phyloP scores from a whole-genome alignment of 1,284 basidiomycete species.

The Pseudozyma pruni region DNA sequence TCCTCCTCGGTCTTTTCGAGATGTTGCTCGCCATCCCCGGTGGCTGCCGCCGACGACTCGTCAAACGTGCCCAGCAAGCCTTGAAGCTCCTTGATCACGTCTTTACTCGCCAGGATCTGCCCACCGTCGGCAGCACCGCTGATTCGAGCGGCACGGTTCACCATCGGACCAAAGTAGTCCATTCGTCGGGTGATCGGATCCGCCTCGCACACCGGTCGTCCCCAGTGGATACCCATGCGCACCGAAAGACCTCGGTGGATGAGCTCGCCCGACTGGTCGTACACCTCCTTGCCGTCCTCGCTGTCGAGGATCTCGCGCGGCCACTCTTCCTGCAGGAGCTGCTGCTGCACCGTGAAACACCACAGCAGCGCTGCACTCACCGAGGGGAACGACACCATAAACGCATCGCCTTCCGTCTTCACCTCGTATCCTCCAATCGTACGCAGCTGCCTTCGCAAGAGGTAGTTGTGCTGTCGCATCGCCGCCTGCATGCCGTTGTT shows the following conservation, averaged over 20 bases:
- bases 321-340: constrained; percentile 88
- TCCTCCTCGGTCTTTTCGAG: constrained; percentile 44
- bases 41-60: constrained; percentile 22
- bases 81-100: constrained; percentile 72
- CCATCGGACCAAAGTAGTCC: constrained; percentile 74
- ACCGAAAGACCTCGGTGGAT: constrained; percentile 91
- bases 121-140: constrained; percentile 86
- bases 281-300: constrained; percentile 86
- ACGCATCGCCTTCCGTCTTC: constrained; percentile 99
- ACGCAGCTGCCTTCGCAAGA: constrained; percentile 86
- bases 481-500: constrained; percentile 96
- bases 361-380: constrained; percentile 88
- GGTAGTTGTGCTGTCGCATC: constrained; percentile 88
- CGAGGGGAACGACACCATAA: constrained; percentile 96
- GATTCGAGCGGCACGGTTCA: constrained; percentile 80
- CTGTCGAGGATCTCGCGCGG: constrained; percentile 92
- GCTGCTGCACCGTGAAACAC: constrained; percentile 88
- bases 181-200: constrained; percentile 95
- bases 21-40: constrained; percentile 13
- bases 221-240: constrained; percentile 97
- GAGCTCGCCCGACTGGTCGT: constrained; percentile 77
- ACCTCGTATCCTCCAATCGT: constrained; percentile 97
- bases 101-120: constrained; percentile 91
- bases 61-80: constrained; percentile 55
- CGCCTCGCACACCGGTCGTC: constrained; percentile 86